Evolutionary conservation across 2,329 filamentous ascomycete genomes (phyloP), one percentile per base, ranked within the genome.

Genomic region (Epichloe sibirici): DNA sequence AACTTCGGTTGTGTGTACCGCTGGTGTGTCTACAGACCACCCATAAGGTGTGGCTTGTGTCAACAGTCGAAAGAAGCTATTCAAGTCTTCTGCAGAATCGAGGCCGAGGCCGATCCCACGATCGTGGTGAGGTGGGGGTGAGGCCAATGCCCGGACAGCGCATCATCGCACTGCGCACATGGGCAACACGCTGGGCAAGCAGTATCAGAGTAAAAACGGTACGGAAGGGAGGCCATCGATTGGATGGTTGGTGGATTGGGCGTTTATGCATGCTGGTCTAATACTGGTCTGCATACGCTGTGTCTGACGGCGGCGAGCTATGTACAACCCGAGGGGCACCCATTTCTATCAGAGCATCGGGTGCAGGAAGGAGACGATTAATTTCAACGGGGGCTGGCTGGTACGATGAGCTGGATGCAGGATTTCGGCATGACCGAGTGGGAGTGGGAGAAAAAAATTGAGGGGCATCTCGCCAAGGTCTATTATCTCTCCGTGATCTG

Each of bases 191-290:
- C 64, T 75, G 25, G 53, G 65, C 3, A 56, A 60, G 1, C 35
- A 51, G 5, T 66, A 68, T 56, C 70, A 74, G 53, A 61, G 63
- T 21, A 57, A 63, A 38, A 17, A 2, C 71, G 74, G 0, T 76
- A 75, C 55, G 74, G 74, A 5, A 58, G 58, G 17, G 74, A 76
- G 57, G 70, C 71, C 4, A 69, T 77, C 52, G 60, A 62, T 34
- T 78, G 72, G 73, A 67, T 63, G 6, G 73, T 67, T 63, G 6
- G 57, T 75, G n/a, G 65, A 71, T 45, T 76, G 72, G 66, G 69
- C 69, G 0, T 77, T 77, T 57, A 56, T 56, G 34, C 63, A 65
- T 31, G 71, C 17, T 17, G 17, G 17, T 17, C 17, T 17, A 17
- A 17, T 17, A 17, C 64, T 3, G 70, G 69, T 8, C 56, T 76